A percentile compares a stretch with the other conserved stretches of the same genome.
Conservation (phyloP, 2,329 filamentous ascomycete species). For the Trichoderma sp. region DNA sequence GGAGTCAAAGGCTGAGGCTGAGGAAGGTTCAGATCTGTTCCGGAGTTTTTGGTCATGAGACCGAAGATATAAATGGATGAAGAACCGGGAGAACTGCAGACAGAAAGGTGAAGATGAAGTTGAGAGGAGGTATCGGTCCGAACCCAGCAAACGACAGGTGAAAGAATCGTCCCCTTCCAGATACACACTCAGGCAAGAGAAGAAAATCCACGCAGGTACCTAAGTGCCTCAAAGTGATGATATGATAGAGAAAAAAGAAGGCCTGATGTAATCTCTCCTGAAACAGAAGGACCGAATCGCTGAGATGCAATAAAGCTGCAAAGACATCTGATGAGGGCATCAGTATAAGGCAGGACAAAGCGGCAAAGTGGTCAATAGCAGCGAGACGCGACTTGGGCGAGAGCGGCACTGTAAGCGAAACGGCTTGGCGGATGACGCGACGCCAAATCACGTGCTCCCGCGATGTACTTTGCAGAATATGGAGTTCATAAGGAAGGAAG, state of each 20-base stretch:
- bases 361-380: neutral
- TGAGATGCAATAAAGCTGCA: neutral
- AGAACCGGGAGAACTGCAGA: neutral
- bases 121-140: neutral
- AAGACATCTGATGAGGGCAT: neutral
- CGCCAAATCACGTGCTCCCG: neutral
- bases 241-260: too few relatives aligned
- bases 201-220: too few relatives aligned
- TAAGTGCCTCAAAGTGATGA: too few relatives aligned
- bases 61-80: too few relatives aligned
- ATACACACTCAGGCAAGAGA: too few relatives aligned
- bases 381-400: constrained; percentile 2
- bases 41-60: neutral
- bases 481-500: neutral
- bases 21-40: too few relatives aligned
- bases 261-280: neutral
- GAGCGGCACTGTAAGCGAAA: neutral
- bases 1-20: neutral
- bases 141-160: neutral
- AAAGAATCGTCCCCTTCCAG: too few relatives aligned
- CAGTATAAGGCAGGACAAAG: neutral
- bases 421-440: neutral
- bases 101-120: neutral
- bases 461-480: neutral
- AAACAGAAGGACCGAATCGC: neutral